Percentiles rank a stretch among this genome's conserved stretches.
phyloP scores from a whole-genome alignment of 2,329 filamentous ascomycete species.

The Thielaviopsis euricoi region DNA sequence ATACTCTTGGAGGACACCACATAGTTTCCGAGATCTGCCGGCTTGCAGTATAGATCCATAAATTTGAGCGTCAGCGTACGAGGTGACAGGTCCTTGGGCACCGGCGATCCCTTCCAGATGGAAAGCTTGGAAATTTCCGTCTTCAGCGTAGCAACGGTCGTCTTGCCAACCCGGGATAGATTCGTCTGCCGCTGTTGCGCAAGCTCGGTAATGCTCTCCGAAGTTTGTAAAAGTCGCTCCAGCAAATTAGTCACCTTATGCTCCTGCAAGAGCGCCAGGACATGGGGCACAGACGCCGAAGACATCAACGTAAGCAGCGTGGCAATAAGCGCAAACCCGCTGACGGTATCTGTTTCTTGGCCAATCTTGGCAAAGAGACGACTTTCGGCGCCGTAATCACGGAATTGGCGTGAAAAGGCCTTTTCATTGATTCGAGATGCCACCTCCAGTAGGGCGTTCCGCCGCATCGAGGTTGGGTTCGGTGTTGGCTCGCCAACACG shows the following conservation, averaged over 20 bases:
- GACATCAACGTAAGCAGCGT: slow-evolving; percentile 46
- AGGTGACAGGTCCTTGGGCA: slow-evolving; percentile 38
- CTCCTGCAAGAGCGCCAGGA: slow-evolving; percentile 38
- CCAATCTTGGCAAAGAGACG: slow-evolving; percentile 47
- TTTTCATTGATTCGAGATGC: slow-evolving; percentile 43
- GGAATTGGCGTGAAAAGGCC: slow-evolving; percentile 51
- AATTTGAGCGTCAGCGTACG: slow-evolving; percentile 38
- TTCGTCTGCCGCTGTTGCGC: slow-evolving; percentile 50
- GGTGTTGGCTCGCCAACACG: slow-evolving; percentile 36
- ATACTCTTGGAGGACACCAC: slow-evolving; percentile 11
- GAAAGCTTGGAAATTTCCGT: slow-evolving; percentile 32
- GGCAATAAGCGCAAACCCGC: slow-evolving; percentile 46
- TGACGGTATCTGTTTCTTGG: slow-evolving; percentile 41
- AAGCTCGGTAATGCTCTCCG: slow-evolving; percentile 41
- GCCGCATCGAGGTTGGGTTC: slow-evolving; percentile 33
- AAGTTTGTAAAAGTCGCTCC: slow-evolving; percentile 32
- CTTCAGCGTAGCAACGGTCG: slow-evolving; percentile 38
- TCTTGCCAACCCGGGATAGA: slow-evolving; percentile 48
- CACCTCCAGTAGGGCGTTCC: slow-evolving; percentile 43
- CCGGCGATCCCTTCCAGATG: slow-evolving; percentile 40
- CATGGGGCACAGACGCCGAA: slow-evolving; percentile 41
- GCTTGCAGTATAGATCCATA: slow-evolving; percentile 11
- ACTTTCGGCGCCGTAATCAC: slow-evolving; percentile 56
- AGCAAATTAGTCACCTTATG: slow-evolving; percentile 41
- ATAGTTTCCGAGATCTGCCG: slow-evolving; percentile 8